phyloP scores from a whole-genome alignment of 805 yeast genomes.

The Teunomyces stri region DNA sequence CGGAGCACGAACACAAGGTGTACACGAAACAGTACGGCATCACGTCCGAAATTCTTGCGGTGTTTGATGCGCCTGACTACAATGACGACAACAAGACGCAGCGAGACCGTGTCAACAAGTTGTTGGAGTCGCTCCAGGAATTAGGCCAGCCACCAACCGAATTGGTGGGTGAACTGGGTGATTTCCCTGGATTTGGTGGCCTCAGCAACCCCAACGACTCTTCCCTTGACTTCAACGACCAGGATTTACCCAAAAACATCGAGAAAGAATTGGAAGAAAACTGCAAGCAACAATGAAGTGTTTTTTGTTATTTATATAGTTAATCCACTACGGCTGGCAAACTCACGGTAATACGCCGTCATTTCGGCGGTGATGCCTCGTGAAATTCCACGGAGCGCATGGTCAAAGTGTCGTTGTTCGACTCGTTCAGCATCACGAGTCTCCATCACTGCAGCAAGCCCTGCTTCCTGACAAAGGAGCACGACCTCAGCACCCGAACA shows the following conservation, averaged over 20 bases:
- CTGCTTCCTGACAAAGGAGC: conserved; percentile 90
- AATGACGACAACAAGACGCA: conserved; percentile 45
- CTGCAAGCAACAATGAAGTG: conserved; percentile 42
- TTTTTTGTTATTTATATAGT: neutral
- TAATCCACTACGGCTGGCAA: conserved; percentile 40
- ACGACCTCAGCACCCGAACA: conserved; percentile 98
- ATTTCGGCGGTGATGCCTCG: conserved; percentile 83
- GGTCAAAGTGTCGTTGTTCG: conserved; percentile 62
- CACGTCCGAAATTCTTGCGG: conserved; percentile 57
- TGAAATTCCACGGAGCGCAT: conserved; percentile 66
- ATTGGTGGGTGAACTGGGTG: conserved; percentile 57
- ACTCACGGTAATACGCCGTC: conserved; percentile 69
- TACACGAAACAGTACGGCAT: conserved; percentile 63
- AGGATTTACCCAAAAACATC: conserved; percentile 53
- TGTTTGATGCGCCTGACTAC: conserved; percentile 67
- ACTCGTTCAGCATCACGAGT: conserved; percentile 54
- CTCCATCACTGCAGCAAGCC: conserved; percentile 90
- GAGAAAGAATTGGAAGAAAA: conserved; percentile 55
- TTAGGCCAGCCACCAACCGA: conserved; percentile 82
- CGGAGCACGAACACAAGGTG: conserved; percentile 47
- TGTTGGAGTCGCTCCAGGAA: conserved; percentile 68
- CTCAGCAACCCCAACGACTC: conserved; percentile 37
- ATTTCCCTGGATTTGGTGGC: conserved; percentile 44
- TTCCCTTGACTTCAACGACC: conserved; percentile 45
- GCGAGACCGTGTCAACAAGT: conserved; percentile 51